Base-by-base conservation (phyloP, 345 rosid species). In the Melastoma malabathricum region DNA sequence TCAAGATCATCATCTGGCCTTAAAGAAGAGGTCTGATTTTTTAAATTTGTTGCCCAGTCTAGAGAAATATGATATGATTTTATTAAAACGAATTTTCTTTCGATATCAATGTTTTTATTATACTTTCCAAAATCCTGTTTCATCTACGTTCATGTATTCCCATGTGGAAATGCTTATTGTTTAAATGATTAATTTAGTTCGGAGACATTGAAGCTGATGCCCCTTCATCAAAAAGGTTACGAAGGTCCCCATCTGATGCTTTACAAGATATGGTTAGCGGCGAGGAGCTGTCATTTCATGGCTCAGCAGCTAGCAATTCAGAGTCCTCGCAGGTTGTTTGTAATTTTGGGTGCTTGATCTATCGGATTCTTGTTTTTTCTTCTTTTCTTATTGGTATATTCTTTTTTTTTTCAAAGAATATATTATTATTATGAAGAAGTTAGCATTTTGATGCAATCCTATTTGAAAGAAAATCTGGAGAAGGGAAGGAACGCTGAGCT, bases 211-310 rank as follows among this genome's bases (percentile, higher is more conserved):
- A 92, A 67, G 89, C 77, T 60, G 98, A 83, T 46, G 64, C 55
- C 51, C 83, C 83, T 71, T 63, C 70, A 59, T 64, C 83, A 49
- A 90, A 90, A 80, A 81, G 94, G 66, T 66, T 86, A 70, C 81
- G 81, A 66, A 63, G 63, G 72, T 76, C 86, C 48, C 63, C 96
- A 57, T 76, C 94, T 61, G 96, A 86, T 75, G 75, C 79, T 64
- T 80, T 82, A 70, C 96, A 86, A 75, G 98, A 90, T 74, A 75
- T 81, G 75, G 66, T 72, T 64, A 72, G 81, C 45, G 85, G 87
- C 55, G 97, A 92, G 67, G 98, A 92, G 81, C 95, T 92, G 58
- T 82, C 93, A 18, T 63, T 92, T 59, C 86, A 71, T 73, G 93
- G 86, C 56, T 82, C 88, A 27, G 73, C 82, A 7, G 68, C 87